phyloP scores from a whole-genome alignment of 192 early-diverging fungal genomes.

The Backusella macrospora region DNA sequence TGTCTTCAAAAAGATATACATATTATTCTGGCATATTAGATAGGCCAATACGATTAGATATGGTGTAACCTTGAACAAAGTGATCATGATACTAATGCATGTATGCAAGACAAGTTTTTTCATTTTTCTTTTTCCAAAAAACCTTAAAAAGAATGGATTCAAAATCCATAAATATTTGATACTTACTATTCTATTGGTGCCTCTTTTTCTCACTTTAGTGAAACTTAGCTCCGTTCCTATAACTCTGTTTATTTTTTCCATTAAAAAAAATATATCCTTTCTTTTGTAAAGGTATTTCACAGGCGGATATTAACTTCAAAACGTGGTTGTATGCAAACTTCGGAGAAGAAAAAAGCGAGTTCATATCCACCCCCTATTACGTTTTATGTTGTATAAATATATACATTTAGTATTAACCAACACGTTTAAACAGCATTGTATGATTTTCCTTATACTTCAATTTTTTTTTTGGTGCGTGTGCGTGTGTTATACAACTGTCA shows the following conservation, averaged over 20 bases:
- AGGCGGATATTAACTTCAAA: neutral
- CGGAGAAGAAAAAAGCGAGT: neutral
- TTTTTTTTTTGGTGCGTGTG: no score
- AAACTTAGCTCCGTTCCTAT: conserved; percentile 1
- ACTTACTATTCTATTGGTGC: neutral
- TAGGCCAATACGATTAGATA: neutral
- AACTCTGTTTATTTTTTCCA: neutral
- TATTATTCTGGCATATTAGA: neutral
- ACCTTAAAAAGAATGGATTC: neutral
- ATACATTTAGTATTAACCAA: neutral
- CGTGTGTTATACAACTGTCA: no score
- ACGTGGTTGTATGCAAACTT: neutral
- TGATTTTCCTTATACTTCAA: neutral
- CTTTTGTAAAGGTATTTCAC: neutral
- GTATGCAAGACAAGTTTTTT: neutral
- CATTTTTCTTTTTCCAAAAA: no score
- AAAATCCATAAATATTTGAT: neutral
- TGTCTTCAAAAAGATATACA: neutral
- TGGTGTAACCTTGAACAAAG: neutral
- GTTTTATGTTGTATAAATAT: neutral
- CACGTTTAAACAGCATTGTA: neutral
- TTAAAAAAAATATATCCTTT: neutral
- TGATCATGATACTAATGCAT: neutral
- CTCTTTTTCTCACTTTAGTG: neutral
- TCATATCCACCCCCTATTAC: neutral